Base-by-base conservation (phyloP, 805 yeast genomes). In the Pichia phayaonensis region DNA sequence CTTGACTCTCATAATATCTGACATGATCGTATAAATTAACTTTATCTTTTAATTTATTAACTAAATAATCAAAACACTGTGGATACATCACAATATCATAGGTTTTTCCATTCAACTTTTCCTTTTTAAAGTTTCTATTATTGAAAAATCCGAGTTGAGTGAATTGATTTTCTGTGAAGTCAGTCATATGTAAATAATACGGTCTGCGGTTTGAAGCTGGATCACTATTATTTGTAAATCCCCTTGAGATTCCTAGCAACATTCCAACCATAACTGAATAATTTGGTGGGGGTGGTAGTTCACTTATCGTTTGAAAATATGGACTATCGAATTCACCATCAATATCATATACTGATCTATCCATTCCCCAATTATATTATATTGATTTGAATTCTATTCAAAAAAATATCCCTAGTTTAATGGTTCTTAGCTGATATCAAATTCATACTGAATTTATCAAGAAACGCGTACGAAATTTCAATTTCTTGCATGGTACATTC, bases 151-250 rank as follows among this genome's bases (percentile, higher is more conserved):
- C 24, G 7, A 29, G 6, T 8, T 21, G 23, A 11, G 20, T 20
- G 22, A 46, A 46, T 12, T n/a, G 16, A 36, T 46, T 46, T 16
- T 38, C 31, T 0, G 61, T 50, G 20, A 61, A 61, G 43, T 61
- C 65, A 3, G 61, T 57, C 47, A 61, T 26, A 48, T 60, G 61
- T n/a, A 61, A 36, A 11, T 45, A 50, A 22, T 46, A 51, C 11
- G 64, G 64, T 11, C 15, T 22, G 8, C 21, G 48, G 31, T 16
- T 38, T 39, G 24, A 45, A 40, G n/a, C 29, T 43, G 15, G 6
- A 26, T 54, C 29, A 29, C 13, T 26, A 15, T 16, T 31, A n/a
- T 44, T 20, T 16, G 29, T 31, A 8, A n/a, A 8, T 22, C 39
- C 29, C n/a, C 54, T 40, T 11, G 62, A 52, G 20, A 61, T 48